Base-by-base conservation (phyloP, 345 rosid genomes). In the Salix brachista region DNA sequence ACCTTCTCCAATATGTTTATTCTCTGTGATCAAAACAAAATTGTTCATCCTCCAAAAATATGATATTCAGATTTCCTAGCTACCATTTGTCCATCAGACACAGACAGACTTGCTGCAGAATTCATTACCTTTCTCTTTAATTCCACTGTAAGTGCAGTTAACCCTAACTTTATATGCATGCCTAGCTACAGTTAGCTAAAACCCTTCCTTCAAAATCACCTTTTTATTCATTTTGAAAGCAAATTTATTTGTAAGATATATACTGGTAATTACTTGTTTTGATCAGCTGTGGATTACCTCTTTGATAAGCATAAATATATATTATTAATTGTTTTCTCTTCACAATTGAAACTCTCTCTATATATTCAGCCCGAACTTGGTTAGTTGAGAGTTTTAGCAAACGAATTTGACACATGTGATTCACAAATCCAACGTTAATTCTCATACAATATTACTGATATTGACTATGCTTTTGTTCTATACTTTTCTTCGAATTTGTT, bases 1-100 rank as follows among this genome's bases (percentile, higher is more conserved):
- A 52, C 80, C 73, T 76, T 78, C 83, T 42, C 71, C 77, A 48
- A 12, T 72, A 68, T 44, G 61, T 65, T 73, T 69, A 79, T 75
- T 83, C 77, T 73, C 74, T 60, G 30, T 65, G 42, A 58, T 58
- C 62, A n/a, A n/a, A 58, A n/a, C 62, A n/a, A n/a, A 58, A 12
- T 46, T 46, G 4, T 46, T 12, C 46, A 41, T 41, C 52, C 52
- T 12, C 14, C 13, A 58, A 58, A n/a, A 23, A n/a, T 58, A 58
- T 10, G 28, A n/a, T 52, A 2, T 58, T 58, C 46, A 41, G 62
- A 9, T 46, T 46, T 46, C 52, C 18, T 30, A 26, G 28, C 28
- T 56, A 58, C 28, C 14, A 58, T 9, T 10, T 11, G 4, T 58
- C 10, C 28, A 3, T 58, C 23, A n/a, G 62, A 58, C 25, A 58